Base-by-base conservation (phyloP, 805 yeast species). In the Candida xyloterini region DNA sequence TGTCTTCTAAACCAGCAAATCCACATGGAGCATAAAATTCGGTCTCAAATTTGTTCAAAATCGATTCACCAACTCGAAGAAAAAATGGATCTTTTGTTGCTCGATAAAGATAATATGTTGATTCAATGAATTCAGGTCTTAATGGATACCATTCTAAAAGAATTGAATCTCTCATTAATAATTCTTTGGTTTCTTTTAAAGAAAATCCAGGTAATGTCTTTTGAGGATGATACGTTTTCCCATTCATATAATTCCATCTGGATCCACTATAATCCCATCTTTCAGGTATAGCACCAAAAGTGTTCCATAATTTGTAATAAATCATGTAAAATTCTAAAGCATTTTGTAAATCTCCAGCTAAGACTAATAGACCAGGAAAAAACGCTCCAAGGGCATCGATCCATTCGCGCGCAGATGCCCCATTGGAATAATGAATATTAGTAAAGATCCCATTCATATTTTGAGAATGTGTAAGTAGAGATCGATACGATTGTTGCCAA, bases 81-180 rank as follows among this genome's bases (percentile, higher is more conserved):
- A 81, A 89, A 54, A 88, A 70, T 2, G 96, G 95, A 57, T 90
- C 98, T 41, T 68, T 72, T 0, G 97, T 90, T 1, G 96, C 95
- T 28, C 84, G 67, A 55, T 83, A 89, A 11, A 90, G 63, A 55
- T 82, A 81, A 59, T 88, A 90, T 0, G 95, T 87, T 0, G 95
- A 84, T 57, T 90, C 98, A 30, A 87, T 73, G 50, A 89, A 87
- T 57, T 90, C 98, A 0, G 98, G 98, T 39, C 98, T 67, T 30
- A 90, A 66, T 2, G 96, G 96, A 54, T 87, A 90, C 96, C 96
- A 90, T 56, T 86, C 95, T 24, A 88, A 63, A 0, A 76, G 66
- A 3, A 84, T 62, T 1, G 76, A 65, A 30, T 65, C 65, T 5
- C 50, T 46, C 15, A 60, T 47, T 10, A 57, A 29, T 2, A 52